These are phyloP conservation scores for Tolypocladium pustulatum DNA, from an alignment of 2,329 filamentous ascomycete species.

Conservation along the genomic window DNA sequence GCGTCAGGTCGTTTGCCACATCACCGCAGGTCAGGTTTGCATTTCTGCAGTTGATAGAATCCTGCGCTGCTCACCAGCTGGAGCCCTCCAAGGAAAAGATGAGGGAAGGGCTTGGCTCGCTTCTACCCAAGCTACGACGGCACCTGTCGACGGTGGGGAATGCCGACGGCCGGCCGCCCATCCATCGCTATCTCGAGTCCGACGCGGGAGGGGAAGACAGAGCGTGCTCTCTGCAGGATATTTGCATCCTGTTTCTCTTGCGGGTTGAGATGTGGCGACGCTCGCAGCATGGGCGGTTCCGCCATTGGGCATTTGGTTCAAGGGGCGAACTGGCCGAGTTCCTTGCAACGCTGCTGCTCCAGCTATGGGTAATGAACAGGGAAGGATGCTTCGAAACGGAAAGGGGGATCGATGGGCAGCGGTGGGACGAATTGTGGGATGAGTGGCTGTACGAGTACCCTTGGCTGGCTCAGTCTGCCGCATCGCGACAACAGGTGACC, in stretches of 20 bases:
- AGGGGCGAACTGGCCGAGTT: constrained; percentile 9
- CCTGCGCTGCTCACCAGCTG: neutral
- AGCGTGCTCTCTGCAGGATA: neutral
- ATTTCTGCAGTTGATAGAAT: neutral
- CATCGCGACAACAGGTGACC: neutral
- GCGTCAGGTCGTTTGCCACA: neutral
- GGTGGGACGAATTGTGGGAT: constrained; percentile 17
- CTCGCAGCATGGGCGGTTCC: constrained; percentile 7
- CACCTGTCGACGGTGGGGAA: neutral
- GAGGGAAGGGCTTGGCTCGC: neutral
- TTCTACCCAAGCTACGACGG: neutral
- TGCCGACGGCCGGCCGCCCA: neutral
- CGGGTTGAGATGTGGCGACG: constrained; percentile 14
- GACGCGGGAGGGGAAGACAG: neutral
- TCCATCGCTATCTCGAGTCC: neutral
- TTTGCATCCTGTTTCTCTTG: constrained; percentile 13
- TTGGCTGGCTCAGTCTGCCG: neutral
- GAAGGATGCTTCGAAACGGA: constrained; percentile 5
- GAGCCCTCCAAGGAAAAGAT: neutral
- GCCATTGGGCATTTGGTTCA: constrained; percentile 11
- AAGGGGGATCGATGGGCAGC: neutral
- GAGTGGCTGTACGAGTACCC: constrained; percentile 12
- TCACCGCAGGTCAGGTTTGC: neutral
- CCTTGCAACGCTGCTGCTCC: constrained; percentile 4
- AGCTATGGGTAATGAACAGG: neutral